Conservation (phyloP, 192 early-diverging fungal genomes). For the Funneliformis mosseae region DNA sequence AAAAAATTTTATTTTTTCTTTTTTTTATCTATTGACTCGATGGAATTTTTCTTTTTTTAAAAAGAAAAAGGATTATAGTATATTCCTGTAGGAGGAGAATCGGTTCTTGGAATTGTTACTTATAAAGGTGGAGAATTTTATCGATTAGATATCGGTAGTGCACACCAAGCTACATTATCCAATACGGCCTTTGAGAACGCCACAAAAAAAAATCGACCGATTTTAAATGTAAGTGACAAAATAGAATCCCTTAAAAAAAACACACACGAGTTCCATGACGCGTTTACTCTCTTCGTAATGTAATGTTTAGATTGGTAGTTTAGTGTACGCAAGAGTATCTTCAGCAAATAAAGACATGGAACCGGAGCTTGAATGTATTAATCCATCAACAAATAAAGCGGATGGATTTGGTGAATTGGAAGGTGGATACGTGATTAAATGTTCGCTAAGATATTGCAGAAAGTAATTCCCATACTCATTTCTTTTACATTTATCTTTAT, state of each 20-base stretch:
- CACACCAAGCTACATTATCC: slow-evolving; percentile 79
- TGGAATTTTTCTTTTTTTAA: background rate
- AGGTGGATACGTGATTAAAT: slow-evolving; percentile 76
- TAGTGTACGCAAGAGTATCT: slow-evolving; percentile 83
- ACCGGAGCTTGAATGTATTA: slow-evolving; percentile 92
- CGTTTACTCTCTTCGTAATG: background rate
- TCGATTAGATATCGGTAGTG: slow-evolving; percentile 92
- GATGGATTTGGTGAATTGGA: slow-evolving; percentile 92
- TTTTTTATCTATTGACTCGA: background rate
- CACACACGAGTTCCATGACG: background rate
- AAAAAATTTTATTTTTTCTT: slow-evolving; percentile 18
- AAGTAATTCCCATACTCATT: slow-evolving; percentile 50
- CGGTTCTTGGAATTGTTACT: slow-evolving; percentile 82
- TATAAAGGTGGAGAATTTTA: slow-evolving; percentile 74
- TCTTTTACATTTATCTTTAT: background rate
- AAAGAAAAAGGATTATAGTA: slow-evolving; percentile 58
- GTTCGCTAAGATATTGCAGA: slow-evolving; percentile 77
- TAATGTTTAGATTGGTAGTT: slow-evolving; percentile 56
- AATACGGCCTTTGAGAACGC: slow-evolving; percentile 92
- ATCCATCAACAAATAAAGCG: slow-evolving; percentile 75
- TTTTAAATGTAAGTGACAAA: slow-evolving; percentile 57
- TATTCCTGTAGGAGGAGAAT: slow-evolving; percentile 82
- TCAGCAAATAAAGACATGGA: slow-evolving; percentile 97
- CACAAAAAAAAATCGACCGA: slow-evolving; percentile 88
- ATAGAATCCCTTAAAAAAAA: background rate